Conservation (phyloP, 2,329 filamentous ascomycete species). For the Leptodontidium sp. region DNA sequence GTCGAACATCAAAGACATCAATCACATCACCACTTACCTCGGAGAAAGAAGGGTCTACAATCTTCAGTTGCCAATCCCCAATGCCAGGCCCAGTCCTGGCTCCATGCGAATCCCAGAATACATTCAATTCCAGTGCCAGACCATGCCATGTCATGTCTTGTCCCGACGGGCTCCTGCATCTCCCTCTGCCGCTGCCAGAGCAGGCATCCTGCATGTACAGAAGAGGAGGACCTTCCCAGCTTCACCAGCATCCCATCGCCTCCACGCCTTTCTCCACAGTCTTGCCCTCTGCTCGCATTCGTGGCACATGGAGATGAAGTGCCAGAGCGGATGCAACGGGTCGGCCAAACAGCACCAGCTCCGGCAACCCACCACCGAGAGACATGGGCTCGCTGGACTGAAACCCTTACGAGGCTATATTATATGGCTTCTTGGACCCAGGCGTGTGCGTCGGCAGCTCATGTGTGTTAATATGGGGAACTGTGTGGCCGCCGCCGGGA, state of each 20-base stretch:
- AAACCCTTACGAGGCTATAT: slow-evolving; percentile 28
- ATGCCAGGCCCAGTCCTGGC: background rate
- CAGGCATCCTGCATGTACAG: background rate
- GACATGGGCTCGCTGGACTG: slow-evolving; percentile 22
- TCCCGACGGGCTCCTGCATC: background rate
- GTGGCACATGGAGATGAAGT: slow-evolving; percentile 15
- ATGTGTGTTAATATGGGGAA: background rate
- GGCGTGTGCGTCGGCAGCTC: slow-evolving; percentile 5
- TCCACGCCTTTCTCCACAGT: slow-evolving; percentile 12
- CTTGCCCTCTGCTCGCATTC: slow-evolving; percentile 1
- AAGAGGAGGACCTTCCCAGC: background rate
- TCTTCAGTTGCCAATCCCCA: background rate
- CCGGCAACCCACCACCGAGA: slow-evolving; percentile 19
- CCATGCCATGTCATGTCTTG: background rate
- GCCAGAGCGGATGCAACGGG: slow-evolving; percentile 19
- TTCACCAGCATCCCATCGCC: slow-evolving; percentile 4
- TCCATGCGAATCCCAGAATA: background rate
- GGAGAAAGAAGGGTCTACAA: background rate
- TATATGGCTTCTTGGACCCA: slow-evolving; percentile 24
- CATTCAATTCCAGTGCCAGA: background rate
- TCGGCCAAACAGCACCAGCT: slow-evolving; percentile 20
- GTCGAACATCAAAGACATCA: background rate
- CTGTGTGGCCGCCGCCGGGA: background rate
- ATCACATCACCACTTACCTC: slow-evolving; percentile 14
- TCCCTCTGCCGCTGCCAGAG: slow-evolving; percentile 13